A percentile compares a stretch with the other conserved stretches of the same genome.
These are phyloP conservation scores for Tuber microsphaerosporum DNA, from an alignment of 495 filamentous ascomycete genomes.

Conservation along the genomic window DNA sequence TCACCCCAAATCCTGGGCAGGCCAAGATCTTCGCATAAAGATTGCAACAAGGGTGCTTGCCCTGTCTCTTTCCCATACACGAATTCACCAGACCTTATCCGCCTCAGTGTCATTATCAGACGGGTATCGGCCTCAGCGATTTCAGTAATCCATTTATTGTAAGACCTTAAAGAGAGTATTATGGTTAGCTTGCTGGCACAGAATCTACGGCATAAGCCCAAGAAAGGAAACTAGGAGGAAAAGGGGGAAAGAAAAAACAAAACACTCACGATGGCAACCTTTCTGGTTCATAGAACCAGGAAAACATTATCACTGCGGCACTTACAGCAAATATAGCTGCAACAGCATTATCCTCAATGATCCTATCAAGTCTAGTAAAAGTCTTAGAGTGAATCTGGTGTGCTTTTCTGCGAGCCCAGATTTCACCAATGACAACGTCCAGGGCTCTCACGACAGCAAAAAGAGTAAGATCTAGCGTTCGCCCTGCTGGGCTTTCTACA, in stretches of 20 bases:
- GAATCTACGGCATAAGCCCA: background rate
- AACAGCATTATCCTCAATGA: slow-evolving; percentile 54
- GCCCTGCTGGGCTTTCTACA: slow-evolving; percentile 55
- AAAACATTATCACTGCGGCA: slow-evolving; percentile 68
- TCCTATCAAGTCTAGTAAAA: slow-evolving; percentile 50
- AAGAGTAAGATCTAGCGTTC: slow-evolving; percentile 78
- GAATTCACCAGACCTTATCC: slow-evolving; percentile 56
- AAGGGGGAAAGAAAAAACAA: background rate
- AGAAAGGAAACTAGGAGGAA: background rate
- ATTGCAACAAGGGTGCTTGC: slow-evolving; percentile 60
- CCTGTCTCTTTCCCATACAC: slow-evolving; percentile 74
- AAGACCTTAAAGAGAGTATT: slow-evolving; percentile 45
- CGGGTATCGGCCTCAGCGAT: slow-evolving; percentile 73
- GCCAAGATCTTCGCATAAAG: slow-evolving; percentile 67
- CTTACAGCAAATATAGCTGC: slow-evolving; percentile 69
- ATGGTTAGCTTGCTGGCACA: slow-evolving; percentile 11
- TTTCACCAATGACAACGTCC: slow-evolving; percentile 60
- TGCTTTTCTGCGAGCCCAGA: slow-evolving; percentile 53
- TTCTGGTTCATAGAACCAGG: slow-evolving; percentile 40
- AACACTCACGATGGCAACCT: slow-evolving; percentile 38
- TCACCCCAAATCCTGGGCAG: slow-evolving; percentile 70
- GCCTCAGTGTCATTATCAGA: slow-evolving; percentile 65
- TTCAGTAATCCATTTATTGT: slow-evolving; percentile 77
- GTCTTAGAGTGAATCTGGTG: slow-evolving; percentile 43
- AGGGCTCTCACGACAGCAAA: slow-evolving; percentile 67